Evolutionary conservation across 495 filamentous ascomycete species (phyloP).

Genomic region (Xylona heveae): DNA sequence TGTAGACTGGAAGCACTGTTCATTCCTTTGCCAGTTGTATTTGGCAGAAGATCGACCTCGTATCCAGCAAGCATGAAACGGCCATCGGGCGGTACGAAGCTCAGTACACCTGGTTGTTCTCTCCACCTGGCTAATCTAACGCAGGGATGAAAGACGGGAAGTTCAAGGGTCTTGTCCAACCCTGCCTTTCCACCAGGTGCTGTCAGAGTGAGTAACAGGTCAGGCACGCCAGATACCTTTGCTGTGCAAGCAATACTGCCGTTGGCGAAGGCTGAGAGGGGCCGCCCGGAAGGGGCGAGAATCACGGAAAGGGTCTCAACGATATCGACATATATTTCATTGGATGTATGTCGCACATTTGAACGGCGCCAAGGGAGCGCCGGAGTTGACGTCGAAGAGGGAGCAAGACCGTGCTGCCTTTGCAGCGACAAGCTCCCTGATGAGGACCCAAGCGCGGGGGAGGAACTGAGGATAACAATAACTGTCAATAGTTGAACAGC

Average conservation of each 20-base stretch:
- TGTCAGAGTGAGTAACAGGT: conserved; percentile 60
- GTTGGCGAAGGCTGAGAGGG: conserved; percentile 68
- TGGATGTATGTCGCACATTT: conserved; percentile 87
- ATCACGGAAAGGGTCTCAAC: conserved; percentile 76
- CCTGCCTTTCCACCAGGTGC: conserved; percentile 54
- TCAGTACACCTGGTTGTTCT: conserved; percentile 71
- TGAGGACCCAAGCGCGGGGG: no score
- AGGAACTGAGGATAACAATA: no score
- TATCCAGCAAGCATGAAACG: conserved; percentile 90
- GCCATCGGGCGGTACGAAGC: conserved; percentile 89
- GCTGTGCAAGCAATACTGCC: conserved; percentile 89
- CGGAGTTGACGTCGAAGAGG: neutral
- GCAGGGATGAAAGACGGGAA: conserved; percentile 95
- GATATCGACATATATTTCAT: conserved; percentile 93
- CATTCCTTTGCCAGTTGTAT: conserved; percentile 18
- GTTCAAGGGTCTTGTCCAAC: conserved; percentile 48
- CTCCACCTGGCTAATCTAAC: conserved; percentile 72
- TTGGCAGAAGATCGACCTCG: conserved; percentile 71
- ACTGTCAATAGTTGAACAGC: no score
- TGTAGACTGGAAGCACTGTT: conserved; percentile 37
- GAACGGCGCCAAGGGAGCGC: conserved; percentile 68
- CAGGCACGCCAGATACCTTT: conserved; percentile 86
- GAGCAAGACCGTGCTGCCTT: neutral
- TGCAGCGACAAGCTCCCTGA: no score
- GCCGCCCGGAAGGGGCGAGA: conserved; percentile 70